Evolutionary conservation across 805 yeast species (phyloP), one percentile per base, ranked within the genome.

Genomic region (Saturnispora saitoi): DNA sequence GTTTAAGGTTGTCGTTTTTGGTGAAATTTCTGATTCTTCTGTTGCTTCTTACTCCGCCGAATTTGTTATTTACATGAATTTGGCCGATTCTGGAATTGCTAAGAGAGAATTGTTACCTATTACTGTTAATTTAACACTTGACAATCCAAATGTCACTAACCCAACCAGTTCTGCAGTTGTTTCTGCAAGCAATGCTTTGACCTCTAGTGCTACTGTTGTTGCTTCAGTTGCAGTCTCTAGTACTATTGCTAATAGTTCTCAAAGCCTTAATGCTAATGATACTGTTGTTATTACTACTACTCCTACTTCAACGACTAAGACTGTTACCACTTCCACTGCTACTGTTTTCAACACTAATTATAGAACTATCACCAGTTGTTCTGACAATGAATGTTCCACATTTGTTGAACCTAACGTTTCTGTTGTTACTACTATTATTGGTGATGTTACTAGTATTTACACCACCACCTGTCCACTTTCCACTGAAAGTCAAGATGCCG

Each of bases 371-470:
- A 56, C 62, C 26, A 48, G 54, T n/a, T 60, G 64, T 45, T 54
- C 57, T n/a, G 53, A 50, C 14, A 43, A 54, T 20, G 44, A 42
- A 20, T 60, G 64, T 47, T 38, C 54, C 43, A 38, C 32, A 3
- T n/a, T n/a, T 3, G 24, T 26, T 7, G 19, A 38, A 30, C 38
- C 38, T 34, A 22, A 20, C 12, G 57, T 56, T 32, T 55, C 65
- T 9, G 53, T 59, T 11, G 58, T 62, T 52, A 52, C 57, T n/a
- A 57, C 59, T 1, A 52, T 58, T 11, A 47, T 59, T 40, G 49
- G 54, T 11, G 63, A 57, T 24, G 48, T 53, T 5, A 54, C 45
- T 6, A 56, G 58, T 40, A 42, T 46, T 19, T 53, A 47, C 47
- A 54, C 58, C 6, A 57, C 63, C 3, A 55, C 52, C 45, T 55